A percentile compares a stretch with the other conserved stretches of the same genome.
These are phyloP conservation scores for Pisolithus sp. DNA, from an alignment of 768 basidiomycete genomes.

Conservation along the genomic window DNA sequence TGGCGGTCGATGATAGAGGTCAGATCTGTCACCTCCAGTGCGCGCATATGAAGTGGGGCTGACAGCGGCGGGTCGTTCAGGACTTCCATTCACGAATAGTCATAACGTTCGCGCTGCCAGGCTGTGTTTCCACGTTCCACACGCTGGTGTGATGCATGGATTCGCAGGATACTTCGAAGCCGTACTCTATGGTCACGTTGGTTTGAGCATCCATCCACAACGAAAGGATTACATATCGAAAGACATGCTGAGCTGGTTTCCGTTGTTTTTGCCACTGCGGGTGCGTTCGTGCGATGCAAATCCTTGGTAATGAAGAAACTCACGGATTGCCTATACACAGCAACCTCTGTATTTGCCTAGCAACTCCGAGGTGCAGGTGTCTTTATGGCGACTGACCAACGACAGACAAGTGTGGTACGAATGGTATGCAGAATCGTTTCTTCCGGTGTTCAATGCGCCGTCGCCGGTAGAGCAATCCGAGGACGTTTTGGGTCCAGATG, in stretches of 20 bases:
- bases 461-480: conserved; percentile 13
- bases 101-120: conserved; percentile 90
- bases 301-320: neutral
- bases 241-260: conserved; percentile 99
- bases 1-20: conserved; percentile 70
- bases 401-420: conserved; percentile 95
- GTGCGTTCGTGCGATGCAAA: conserved; percentile 35
- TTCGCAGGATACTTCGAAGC: conserved; percentile 98
- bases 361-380: conserved; percentile 87
- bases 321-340: conserved; percentile 32
- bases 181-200: conserved; percentile 81
- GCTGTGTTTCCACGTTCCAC: conserved; percentile 86
- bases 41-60: conserved; percentile 1
- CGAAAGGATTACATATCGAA: conserved; percentile 81
- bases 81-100: conserved; percentile 88
- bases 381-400: conserved; percentile 91
- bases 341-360: conserved; percentile 91
- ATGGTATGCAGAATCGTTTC: conserved; percentile 93
- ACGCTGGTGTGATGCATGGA: conserved; percentile 90
- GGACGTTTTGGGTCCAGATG: conserved; percentile 12
- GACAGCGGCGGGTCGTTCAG: conserved; percentile 33
- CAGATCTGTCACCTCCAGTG: conserved; percentile 8
- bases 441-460: conserved; percentile 48
- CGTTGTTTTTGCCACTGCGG: conserved; percentile 90
- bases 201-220: conserved; percentile 90